Evolutionary conservation across 768 basidiomycete species (phyloP), one percentile per base, ranked within the genome.

Genomic region (Rhizopogon roseolus): DNA sequence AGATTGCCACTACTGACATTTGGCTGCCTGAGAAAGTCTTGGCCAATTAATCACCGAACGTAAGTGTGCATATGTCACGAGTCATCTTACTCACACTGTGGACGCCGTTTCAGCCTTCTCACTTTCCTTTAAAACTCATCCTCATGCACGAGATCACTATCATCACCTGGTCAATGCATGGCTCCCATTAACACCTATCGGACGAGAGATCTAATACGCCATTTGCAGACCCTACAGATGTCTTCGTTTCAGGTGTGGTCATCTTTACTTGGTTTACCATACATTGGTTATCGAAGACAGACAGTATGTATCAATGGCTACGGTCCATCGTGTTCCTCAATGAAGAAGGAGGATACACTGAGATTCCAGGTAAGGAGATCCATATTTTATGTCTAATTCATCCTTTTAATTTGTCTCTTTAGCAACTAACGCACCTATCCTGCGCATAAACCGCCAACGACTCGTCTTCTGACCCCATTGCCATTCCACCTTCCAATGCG

Each of bases 401-500:
- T n/a, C n/a, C n/a, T n/a, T n/a, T n/a, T 45, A 4, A 32, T 19
- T 8, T 2, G 3, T 7, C 28, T 32, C 17, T n/a, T 10, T 11
- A 44, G n/a, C 28, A 6, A 4, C 29, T 1, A 11, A 29, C 5
- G 7, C 43, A 13, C 28, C 28, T 29, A 6, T 29, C 10, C 29
- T 44, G 43, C n/a, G n/a, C 29, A 44, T n/a, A n/a, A n/a, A n/a
- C 85, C 3, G 81, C 82, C 56, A 93, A 71, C 25, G 87, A 53
- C 81, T 87, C 41, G 85, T 86, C 70, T 83, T 88, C 38, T 84
- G 73, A 13, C 75, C 66, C 57, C 73, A 76, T 9, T 78, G 73
- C 25, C 76, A 74, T 60, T 88, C 87, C 1, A 75, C 76, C 64
- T 88, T 90, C 77, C 80, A 80, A 28, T 80, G 73, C 1, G 81